phyloP scores from a whole-genome alignment of 148 eudicot genomes.

The Rhododendron griersonianum region DNA sequence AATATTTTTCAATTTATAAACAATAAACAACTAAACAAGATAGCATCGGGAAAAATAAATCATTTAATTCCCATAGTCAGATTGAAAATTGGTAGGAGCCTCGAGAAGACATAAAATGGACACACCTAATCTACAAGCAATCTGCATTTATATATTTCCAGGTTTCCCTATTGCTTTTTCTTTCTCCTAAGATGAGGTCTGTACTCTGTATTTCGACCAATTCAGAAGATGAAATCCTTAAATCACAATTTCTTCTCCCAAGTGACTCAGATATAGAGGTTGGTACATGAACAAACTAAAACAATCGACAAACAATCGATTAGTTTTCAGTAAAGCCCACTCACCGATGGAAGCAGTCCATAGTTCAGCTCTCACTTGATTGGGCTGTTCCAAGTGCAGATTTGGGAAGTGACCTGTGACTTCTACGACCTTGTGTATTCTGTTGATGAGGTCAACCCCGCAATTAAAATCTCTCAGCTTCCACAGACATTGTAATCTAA shows the following conservation, averaged over 20 bases:
- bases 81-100: background rate
- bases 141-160: background rate
- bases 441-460: slow-evolving; percentile 61
- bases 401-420: slow-evolving; percentile 56
- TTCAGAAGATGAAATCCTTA: background rate
- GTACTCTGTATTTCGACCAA: background rate
- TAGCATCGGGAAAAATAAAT: background rate
- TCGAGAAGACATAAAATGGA: background rate
- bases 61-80: background rate
- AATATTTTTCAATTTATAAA: background rate
- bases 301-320: background rate
- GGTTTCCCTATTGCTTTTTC: background rate
- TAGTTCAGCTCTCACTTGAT: slow-evolving; percentile 64
- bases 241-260: background rate
- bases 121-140: background rate
- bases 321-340: background rate
- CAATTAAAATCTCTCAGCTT: slow-evolving; percentile 62
- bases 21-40: background rate
- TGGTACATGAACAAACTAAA: background rate
- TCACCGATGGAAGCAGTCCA: slow-evolving; percentile 69
- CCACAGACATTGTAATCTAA: slow-evolving; percentile 75
- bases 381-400: slow-evolving; percentile 55
- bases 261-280: background rate
- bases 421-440: slow-evolving; percentile 48
- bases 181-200: background rate